Evolutionary conservation across 2,329 filamentous ascomycete genomes (phyloP).

Genomic region (Aspergillus costaricaensis): DNA sequence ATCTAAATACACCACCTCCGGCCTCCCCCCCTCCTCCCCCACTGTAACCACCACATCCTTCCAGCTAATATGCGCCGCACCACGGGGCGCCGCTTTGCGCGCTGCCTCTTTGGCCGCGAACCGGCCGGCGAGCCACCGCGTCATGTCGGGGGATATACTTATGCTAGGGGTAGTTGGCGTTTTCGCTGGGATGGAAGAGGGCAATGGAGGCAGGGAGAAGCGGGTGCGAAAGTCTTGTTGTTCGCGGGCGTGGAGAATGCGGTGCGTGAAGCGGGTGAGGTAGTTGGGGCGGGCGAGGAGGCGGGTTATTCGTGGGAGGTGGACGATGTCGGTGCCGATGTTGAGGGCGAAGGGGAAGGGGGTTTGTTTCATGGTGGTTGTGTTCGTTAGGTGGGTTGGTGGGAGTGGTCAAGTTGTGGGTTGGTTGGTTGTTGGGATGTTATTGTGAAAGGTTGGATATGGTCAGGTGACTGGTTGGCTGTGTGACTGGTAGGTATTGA

Average conservation of each 20-base stretch:
- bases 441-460: neutral
- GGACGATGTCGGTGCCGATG: conserved; percentile 79
- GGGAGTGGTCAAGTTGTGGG: neutral
- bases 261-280: conserved; percentile 41
- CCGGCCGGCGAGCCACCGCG: conserved; percentile 51
- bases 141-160: conserved; percentile 35
- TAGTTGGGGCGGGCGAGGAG: conserved; percentile 54
- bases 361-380: conserved; percentile 33
- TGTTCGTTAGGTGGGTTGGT: neutral
- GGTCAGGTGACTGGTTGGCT: conserved; percentile 8
- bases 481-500: neutral
- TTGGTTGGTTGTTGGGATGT: too few species aligned
- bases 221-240: conserved; percentile 40
- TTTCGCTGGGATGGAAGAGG: too few species aligned
- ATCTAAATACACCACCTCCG: conserved; percentile 42
- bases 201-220: conserved; percentile 24
- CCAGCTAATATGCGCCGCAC: conserved; percentile 60
- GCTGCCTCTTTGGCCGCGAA: conserved; percentile 75
- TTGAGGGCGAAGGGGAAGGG: conserved; percentile 66
- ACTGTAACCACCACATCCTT: conserved; percentile 59
- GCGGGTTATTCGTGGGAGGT: conserved; percentile 63
- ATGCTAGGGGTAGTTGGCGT: neutral
- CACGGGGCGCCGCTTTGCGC: conserved; percentile 65
- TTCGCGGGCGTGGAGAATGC: conserved; percentile 45
- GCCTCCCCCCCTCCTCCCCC: conserved; percentile 29